A percentile compares a stretch with the other conserved stretches of the same genome.
phyloP scores from a whole-genome alignment of 2,329 filamentous ascomycete genomes.

The Coniochaeta ligniaria region DNA sequence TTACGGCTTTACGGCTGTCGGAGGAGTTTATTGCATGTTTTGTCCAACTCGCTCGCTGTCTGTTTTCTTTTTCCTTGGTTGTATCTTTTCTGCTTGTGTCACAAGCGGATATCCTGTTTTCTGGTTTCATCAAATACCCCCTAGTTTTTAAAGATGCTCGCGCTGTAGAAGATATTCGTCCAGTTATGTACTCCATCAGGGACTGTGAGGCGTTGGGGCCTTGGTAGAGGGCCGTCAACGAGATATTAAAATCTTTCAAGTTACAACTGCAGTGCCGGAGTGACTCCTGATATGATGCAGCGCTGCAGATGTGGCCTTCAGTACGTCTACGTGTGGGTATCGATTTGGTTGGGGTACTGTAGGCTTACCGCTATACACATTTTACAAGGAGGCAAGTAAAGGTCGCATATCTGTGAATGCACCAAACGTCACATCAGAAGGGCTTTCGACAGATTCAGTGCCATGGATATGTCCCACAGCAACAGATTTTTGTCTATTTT shows the following conservation, averaged over 20 bases:
- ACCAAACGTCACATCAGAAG: neutral
- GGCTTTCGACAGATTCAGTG: neutral
- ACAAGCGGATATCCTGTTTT: neutral
- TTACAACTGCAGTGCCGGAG: neutral
- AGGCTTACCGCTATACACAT: neutral
- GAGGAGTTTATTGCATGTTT: neutral
- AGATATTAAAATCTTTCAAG: neutral
- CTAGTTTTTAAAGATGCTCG: neutral
- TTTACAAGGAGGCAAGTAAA: neutral
- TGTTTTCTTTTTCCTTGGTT: neutral
- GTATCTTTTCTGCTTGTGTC: neutral
- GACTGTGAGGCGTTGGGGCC: neutral
- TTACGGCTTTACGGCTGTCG: neutral
- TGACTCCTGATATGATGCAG: neutral
- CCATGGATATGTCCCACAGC: neutral
- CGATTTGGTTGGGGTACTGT: neutral
- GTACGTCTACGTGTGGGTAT: neutral
- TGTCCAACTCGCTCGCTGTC: neutral
- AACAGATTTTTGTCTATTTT: neutral
- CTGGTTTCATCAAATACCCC: neutral
- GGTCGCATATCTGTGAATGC: neutral
- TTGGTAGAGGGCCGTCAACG: neutral
- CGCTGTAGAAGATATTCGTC: neutral
- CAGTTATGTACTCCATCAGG: neutral
- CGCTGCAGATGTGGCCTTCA: neutral